Percentiles rank a stretch among this genome's conserved stretches.
These are phyloP conservation scores for Knufia petricola DNA, from an alignment of 2,329 filamentous ascomycete genomes.

Conservation along the genomic window DNA sequence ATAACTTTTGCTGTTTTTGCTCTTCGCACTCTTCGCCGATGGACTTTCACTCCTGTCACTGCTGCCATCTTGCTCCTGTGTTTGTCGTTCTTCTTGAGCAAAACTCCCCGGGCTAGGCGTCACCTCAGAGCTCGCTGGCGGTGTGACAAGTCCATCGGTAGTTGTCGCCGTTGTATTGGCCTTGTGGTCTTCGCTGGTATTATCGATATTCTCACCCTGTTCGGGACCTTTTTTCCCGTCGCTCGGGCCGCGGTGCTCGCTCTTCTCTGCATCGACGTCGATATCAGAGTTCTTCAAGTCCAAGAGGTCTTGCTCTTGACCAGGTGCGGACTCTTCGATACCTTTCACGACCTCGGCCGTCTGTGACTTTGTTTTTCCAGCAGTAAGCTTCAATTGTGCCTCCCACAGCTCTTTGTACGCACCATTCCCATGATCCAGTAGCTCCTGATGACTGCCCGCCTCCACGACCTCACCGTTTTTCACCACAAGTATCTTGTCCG, in stretches of 20 bases:
- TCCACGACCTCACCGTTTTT: conserved; percentile 55
- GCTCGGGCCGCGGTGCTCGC: background rate
- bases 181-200: background rate
- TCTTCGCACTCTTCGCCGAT: background rate
- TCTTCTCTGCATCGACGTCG: background rate
- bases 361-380: conserved; percentile 1
- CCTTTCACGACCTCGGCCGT: background rate
- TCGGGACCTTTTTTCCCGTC: background rate
- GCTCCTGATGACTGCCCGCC: conserved; percentile 50
- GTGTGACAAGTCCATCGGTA: background rate
- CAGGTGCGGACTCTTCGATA: background rate
- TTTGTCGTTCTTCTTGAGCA: background rate
- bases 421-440: conserved; percentile 46
- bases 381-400: conserved; percentile 37
- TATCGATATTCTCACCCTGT: background rate
- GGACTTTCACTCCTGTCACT: background rate
- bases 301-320: background rate
- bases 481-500: conserved; percentile 58
- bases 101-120: background rate
- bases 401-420: conserved; percentile 58
- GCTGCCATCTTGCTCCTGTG: background rate
- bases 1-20: conserved; percentile 1
- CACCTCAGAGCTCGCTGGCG: background rate
- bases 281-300: background rate
- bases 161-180: background rate